Base-by-base conservation (phyloP, 306 rosid genomes). In the Vigna reflexopilosa region DNA sequence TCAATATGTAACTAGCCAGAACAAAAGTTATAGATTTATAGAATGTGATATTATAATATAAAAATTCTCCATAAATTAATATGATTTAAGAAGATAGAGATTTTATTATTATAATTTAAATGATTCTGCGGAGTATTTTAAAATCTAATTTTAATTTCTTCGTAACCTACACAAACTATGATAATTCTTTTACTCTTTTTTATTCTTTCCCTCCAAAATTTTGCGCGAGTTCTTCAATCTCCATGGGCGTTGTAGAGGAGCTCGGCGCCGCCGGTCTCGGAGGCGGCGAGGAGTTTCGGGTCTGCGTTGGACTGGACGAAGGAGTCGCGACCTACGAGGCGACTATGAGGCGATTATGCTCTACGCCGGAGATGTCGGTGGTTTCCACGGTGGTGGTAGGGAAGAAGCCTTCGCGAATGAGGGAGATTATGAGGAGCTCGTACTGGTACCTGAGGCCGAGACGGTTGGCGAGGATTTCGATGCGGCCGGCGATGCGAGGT, bases 261-360 rank as follows among this genome's bases (percentile, higher is more conserved):
- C n/a, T 88, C 90, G 5, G 98, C 83, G 2, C 98, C 97, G 2
- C 97, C 34, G 19, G 65, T 47, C 62, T 95, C 97, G 66, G 92
- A 95, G 5, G 69, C 74, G 0, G 82, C 24, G 10, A 91, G 17
- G 10, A 84, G 5, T 1, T 88, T 83, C 0, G 91, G 88, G 57
- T 89, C 93, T 11, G 88, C 45, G 4, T 80, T 67, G 69, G 92
- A 66, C 0, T 86, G 87, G 4, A 89, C 10, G 0, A 95, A 82
- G n/a, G 98, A 84, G 4, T 88, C 93, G 9, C 97, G 1, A 95
- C 98, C 62, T 95, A 92, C 0, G 98, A 76, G 0, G 82, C 97
- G 0, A 95, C 97, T 2, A 91, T 80, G 19, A 88, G 78, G 49
- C 86, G 78, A 57, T 92, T 91, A 88, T 95, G 98, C 77, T 92